Evolutionary conservation across 805 yeast species (phyloP).

Genomic region (Saccharomycopsis capsularis): DNA sequence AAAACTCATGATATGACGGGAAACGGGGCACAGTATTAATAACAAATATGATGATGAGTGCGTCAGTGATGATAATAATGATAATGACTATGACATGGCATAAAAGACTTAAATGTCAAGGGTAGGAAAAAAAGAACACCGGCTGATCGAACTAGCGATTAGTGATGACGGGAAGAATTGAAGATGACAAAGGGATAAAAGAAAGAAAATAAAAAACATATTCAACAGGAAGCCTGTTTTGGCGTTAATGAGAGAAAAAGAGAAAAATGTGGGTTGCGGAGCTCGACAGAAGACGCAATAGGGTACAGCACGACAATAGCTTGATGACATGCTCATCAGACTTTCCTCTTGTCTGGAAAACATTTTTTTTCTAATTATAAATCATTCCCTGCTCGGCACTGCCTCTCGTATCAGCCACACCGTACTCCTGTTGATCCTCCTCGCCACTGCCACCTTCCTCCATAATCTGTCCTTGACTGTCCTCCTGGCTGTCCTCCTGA

Average conservation of each 20-base stretch:
- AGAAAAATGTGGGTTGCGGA: too few relatives aligned
- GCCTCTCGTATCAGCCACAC: constrained; percentile 7
- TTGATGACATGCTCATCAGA: too few relatives aligned
- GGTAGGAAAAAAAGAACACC: background rate
- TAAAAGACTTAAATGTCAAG: background rate
- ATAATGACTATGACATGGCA: too few relatives aligned
- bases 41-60: too few relatives aligned
- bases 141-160: background rate
- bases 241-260: background rate
- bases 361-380: background rate
- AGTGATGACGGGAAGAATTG: background rate
- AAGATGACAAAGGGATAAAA: background rate
- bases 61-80: too few relatives aligned
- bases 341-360: too few relatives aligned
- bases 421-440: constrained; percentile 7
- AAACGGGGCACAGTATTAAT: too few relatives aligned
- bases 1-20: too few relatives aligned
- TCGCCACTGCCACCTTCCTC: constrained; percentile 12
- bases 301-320: too few relatives aligned
- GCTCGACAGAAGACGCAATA: too few relatives aligned
- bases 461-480: constrained; percentile 1
- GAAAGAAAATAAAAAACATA: background rate
- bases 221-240: background rate
- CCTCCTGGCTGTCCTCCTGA: background rate
- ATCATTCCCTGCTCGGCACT: constrained; percentile 3